phyloP scores from a whole-genome alignment of 768 basidiomycete genomes.

The Auricularia auricula-judae region DNA sequence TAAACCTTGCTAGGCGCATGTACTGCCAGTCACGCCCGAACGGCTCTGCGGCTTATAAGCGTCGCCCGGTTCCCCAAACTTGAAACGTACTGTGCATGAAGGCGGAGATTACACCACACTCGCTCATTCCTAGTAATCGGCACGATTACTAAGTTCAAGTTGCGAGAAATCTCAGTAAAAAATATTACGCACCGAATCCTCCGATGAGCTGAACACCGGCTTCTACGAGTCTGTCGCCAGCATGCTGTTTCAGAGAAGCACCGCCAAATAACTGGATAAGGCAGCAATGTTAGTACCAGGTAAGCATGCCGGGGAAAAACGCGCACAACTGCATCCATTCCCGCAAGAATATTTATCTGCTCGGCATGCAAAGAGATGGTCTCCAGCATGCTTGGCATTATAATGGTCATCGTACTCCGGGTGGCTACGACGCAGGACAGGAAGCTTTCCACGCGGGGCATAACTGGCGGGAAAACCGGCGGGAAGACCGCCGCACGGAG shows the following conservation, averaged over 20 bases:
- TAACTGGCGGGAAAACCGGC: background rate
- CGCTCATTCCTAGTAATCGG: background rate
- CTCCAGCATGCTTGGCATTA: background rate
- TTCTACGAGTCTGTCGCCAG: conserved; percentile 14
- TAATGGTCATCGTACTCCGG: background rate
- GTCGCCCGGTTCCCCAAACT: background rate
- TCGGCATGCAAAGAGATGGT: background rate
- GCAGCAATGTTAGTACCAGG: background rate
- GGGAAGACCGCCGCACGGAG: background rate
- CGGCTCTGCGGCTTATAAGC: background rate
- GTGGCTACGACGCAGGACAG: background rate
- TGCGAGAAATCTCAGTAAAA: background rate
- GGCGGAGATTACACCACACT: background rate
- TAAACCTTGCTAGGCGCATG: background rate
- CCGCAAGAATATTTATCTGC: background rate
- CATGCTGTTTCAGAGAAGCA: conserved; percentile 14
- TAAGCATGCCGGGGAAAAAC: too few species aligned
- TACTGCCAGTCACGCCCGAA: background rate
- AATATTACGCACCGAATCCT: background rate
- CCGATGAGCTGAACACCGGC: background rate
- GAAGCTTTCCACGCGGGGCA: background rate
- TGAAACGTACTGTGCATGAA: background rate
- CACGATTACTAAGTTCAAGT: background rate
- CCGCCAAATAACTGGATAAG: conserved; percentile 12
- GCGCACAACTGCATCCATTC: background rate